A percentile compares a stretch with the other conserved stretches of the same genome.
Conservation (phyloP, 164 flowering plant genomes). For the Sedum album region DNA sequence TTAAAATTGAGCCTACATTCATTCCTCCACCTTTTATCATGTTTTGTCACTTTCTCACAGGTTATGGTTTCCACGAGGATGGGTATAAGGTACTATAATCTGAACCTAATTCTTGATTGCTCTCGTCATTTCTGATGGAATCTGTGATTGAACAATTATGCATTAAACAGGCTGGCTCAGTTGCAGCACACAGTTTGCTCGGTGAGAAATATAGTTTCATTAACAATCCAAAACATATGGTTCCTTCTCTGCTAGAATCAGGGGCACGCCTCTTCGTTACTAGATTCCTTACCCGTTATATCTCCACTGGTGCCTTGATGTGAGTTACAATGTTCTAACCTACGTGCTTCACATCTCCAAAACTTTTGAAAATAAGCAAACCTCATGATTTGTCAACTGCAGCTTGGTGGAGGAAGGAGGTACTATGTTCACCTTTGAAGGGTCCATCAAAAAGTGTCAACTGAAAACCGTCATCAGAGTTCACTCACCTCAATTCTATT, state of each 20-base stretch:
- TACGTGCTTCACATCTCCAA: neutral
- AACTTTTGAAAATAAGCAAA: neutral
- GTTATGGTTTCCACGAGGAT: slow-evolving; percentile 93
- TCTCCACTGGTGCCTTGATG: slow-evolving; percentile 65
- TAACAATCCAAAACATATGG: slow-evolving; percentile 67
- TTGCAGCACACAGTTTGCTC: slow-evolving; percentile 58
- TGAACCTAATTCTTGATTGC: neutral
- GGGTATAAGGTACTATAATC: slow-evolving; percentile 59
- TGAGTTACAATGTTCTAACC: slow-evolving; percentile 27
- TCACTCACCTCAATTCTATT: slow-evolving; percentile 76
- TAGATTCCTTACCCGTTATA: slow-evolving; percentile 46
- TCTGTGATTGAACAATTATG: neutral
- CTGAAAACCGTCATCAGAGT: slow-evolving; percentile 47
- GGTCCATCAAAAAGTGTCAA: slow-evolving; percentile 31
- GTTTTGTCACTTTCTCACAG: slow-evolving; percentile 26
- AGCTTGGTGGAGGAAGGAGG: slow-evolving; percentile 97
- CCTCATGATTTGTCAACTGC: neutral
- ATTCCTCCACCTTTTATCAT: neutral
- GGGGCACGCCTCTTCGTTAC: slow-evolving; percentile 75
- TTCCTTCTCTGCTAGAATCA: slow-evolving; percentile 56
- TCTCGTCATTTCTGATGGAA: neutral
- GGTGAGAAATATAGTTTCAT: slow-evolving; percentile 32
- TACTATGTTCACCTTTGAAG: slow-evolving; percentile 65
- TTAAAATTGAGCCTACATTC: neutral
- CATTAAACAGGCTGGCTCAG: slow-evolving; percentile 61